These are phyloP conservation scores for Agarophyton chilense DNA, from an alignment of 23 red algal species.

Conservation along the genomic window DNA sequence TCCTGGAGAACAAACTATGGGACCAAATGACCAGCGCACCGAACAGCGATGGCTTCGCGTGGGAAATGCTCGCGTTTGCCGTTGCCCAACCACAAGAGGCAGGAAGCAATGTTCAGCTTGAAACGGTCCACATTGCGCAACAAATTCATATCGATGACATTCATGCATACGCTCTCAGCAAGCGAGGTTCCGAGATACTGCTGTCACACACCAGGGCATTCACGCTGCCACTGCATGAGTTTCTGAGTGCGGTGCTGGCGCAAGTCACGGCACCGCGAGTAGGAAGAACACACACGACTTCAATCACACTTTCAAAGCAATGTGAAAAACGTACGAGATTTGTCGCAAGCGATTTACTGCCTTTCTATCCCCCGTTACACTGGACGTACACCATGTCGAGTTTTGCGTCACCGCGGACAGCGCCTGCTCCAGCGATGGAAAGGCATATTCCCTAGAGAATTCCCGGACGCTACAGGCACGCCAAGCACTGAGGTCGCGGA, in stretches of 20 bases:
- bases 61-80: not conserved
- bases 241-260: not conserved
- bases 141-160: not conserved
- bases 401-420: too few species aligned
- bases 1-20: not conserved
- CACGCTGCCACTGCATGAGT: not conserved
- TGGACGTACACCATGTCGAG: slow-evolving; percentile 1
- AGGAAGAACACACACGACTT: not conserved
- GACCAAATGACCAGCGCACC: not conserved
- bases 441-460: not conserved
- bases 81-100: not conserved
- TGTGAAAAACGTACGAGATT: not conserved
- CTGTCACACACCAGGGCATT: not conserved
- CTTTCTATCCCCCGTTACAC: slow-evolving; percentile 13
- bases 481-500: too few species aligned
- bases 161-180: not conserved
- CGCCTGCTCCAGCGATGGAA: too few species aligned
- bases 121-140: not conserved
- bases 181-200: not conserved
- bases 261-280: not conserved
- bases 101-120: not conserved
- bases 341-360: not conserved
- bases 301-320: not conserved
- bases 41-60: not conserved
- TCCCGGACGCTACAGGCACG: not conserved